A percentile compares a stretch with the other conserved stretches of the same genome.
phyloP scores from a whole-genome alignment of 441 rosid species.

The Bocquillonia castaneifolia region DNA sequence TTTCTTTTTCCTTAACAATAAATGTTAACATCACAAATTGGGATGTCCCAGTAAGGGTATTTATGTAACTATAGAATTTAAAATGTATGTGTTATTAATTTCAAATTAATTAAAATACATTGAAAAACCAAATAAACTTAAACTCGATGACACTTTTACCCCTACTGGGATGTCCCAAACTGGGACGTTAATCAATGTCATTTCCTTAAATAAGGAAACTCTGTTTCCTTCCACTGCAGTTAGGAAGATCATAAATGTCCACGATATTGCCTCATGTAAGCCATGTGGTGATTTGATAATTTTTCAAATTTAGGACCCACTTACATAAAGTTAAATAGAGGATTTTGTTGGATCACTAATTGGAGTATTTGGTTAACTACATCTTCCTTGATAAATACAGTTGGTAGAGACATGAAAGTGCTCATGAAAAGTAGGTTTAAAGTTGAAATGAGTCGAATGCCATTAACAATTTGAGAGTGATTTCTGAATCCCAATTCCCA shows the following conservation, averaged over 20 bases:
- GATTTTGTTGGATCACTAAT: constrained; percentile 5
- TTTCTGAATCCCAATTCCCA: background rate
- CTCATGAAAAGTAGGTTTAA: constrained; percentile 15
- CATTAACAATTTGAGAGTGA: background rate
- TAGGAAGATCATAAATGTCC: background rate
- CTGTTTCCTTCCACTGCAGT: constrained; percentile 4
- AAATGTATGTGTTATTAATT: too few relatives aligned
- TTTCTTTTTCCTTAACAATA: too few relatives aligned
- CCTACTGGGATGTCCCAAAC: too few relatives aligned
- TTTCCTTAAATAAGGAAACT: background rate
- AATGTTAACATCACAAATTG: too few relatives aligned
- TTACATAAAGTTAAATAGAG: background rate
- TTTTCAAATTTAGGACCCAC: constrained; percentile 23
- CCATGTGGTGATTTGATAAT: constrained; percentile 23
- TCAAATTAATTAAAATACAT: too few relatives aligned
- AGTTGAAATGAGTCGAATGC: background rate
- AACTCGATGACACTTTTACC: too few relatives aligned
- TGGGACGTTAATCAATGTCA: too few relatives aligned
- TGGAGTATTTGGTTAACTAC: background rate
- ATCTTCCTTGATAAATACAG: constrained; percentile 12
- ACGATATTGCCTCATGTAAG: background rate
- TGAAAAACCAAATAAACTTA: too few relatives aligned
- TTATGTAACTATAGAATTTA: too few relatives aligned
- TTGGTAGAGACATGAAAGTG: constrained; percentile 17
- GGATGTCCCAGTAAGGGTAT: too few relatives aligned